Percentiles rank a stretch among this genome's conserved stretches.
Evolutionary conservation across 2,329 filamentous ascomycete genomes (phyloP).

Genomic region (Chaetomium globosum): DNA sequence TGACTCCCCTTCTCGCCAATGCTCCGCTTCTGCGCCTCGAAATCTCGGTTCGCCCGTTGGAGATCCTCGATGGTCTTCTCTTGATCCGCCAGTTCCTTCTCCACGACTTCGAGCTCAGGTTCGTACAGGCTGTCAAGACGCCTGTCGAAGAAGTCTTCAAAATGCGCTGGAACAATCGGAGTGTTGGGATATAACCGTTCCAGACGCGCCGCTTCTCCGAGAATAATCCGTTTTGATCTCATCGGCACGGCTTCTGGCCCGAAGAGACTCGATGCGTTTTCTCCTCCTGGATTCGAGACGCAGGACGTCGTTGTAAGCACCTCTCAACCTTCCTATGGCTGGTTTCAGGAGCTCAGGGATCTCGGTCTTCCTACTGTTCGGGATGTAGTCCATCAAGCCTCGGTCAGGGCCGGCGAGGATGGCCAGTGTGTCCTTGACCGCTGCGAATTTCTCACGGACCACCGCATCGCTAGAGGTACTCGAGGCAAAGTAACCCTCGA

Average conservation of each 20-base stretch:
- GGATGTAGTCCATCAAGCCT: conserved; percentile 84
- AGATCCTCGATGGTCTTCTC: conserved; percentile 69
- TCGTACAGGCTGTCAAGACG: conserved; percentile 78
- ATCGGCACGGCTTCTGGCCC: conserved; percentile 79
- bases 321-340: conserved; percentile 75
- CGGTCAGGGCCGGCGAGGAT: conserved; percentile 79
- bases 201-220: conserved; percentile 79
- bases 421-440: conserved; percentile 72
- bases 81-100: conserved; percentile 75
- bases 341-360: conserved; percentile 80
- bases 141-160: conserved; percentile 86
- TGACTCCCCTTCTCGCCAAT: conserved; percentile 63
- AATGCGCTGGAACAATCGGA: conserved; percentile 82
- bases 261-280: conserved; percentile 76
- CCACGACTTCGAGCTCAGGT: conserved; percentile 69
- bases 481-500: conserved; percentile 80
- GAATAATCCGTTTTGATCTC: conserved; percentile 82
- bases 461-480: conserved; percentile 59
- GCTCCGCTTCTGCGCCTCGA: conserved; percentile 69
- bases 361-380: conserved; percentile 75
- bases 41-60: conserved; percentile 74
- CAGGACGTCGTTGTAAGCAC: conserved; percentile 80
- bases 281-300: conserved; percentile 79
- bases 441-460: conserved; percentile 76
- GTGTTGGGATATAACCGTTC: conserved; percentile 86